Evolutionary conservation across 352 stramenopile species (phyloP).

Genomic region (Peronospora farinosa): DNA sequence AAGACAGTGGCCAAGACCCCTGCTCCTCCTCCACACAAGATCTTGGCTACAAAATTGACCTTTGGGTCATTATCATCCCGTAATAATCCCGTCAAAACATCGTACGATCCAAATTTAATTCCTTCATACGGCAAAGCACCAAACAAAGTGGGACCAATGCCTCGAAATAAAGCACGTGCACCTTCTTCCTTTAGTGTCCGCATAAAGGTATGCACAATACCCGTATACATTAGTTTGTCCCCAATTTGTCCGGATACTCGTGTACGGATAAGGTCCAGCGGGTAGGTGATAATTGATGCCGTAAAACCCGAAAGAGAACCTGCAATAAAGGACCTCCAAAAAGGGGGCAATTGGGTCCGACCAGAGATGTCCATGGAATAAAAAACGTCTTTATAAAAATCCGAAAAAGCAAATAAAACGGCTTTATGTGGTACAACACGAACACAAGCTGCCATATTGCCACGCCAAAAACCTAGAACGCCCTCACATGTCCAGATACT

Average conservation of each 20-base stretch:
- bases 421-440: constrained; percentile 77
- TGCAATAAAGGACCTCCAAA: constrained; percentile 56
- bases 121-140: constrained; percentile 75
- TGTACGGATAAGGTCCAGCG: constrained; percentile 79
- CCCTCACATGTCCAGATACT: constrained; percentile 55
- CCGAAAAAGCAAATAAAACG: constrained; percentile 78
- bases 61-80: constrained; percentile 54
- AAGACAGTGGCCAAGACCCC: constrained; percentile 81
- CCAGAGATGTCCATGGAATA: constrained; percentile 24
- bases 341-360: constrained; percentile 26
- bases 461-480: constrained; percentile 63
- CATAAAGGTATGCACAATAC: constrained; percentile 64
- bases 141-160: constrained; percentile 62
- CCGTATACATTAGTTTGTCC: constrained; percentile 52
- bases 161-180: constrained; percentile 53
- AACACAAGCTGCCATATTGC: constrained; percentile 69
- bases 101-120: constrained; percentile 79
- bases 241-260: constrained; percentile 71
- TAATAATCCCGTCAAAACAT: constrained; percentile 52
- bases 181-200: constrained; percentile 70
- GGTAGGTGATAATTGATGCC: constrained; percentile 81
- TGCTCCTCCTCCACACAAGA: constrained; percentile 69
- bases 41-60: constrained; percentile 52
- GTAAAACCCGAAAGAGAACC: constrained; percentile 79
- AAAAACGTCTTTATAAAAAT: constrained; percentile 83